phyloP scores from a whole-genome alignment of 257 asterid species.

The Penstemon eatonii region DNA sequence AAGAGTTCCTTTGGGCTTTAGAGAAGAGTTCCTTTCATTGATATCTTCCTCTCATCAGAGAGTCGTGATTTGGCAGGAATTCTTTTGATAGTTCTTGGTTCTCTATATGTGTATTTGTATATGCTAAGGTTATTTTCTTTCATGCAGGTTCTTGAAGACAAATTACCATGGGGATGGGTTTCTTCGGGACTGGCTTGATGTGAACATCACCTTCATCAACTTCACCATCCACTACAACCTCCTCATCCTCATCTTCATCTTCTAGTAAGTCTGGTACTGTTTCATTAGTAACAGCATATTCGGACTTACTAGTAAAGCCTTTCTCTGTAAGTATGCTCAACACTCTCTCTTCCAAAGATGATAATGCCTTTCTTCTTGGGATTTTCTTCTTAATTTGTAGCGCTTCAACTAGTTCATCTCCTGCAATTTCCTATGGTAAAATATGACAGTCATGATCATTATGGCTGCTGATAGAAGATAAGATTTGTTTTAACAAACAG shows the following conservation, averaged over 20 bases:
- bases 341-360: slow-evolving; percentile 68
- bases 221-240: slow-evolving; percentile 95
- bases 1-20: no score
- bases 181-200: slow-evolving; percentile 70
- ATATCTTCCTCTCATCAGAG: no score
- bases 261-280: slow-evolving; percentile 59
- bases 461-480: slow-evolving; percentile 17
- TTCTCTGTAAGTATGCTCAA: slow-evolving; percentile 80
- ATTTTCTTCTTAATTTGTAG: slow-evolving; percentile 82
- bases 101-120: no score
- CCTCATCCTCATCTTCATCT: slow-evolving; percentile 94
- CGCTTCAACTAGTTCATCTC: slow-evolving; percentile 77
- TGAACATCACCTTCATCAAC: slow-evolving; percentile 97
- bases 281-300: slow-evolving; percentile 52
- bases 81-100: no score
- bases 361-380: slow-evolving; percentile 85
- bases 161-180: slow-evolving; percentile 68
- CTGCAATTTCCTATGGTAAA: slow-evolving; percentile 78
- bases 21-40: no score
- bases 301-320: slow-evolving; percentile 75
- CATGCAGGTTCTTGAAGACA: neutral
- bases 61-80: no score
- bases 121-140: no score
- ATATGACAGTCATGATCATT: slow-evolving; percentile 30
- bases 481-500: neutral